These are phyloP conservation scores for Aspergillus nanangensis DNA, from an alignment of 495 filamentous ascomycete species.

Conservation along the genomic window DNA sequence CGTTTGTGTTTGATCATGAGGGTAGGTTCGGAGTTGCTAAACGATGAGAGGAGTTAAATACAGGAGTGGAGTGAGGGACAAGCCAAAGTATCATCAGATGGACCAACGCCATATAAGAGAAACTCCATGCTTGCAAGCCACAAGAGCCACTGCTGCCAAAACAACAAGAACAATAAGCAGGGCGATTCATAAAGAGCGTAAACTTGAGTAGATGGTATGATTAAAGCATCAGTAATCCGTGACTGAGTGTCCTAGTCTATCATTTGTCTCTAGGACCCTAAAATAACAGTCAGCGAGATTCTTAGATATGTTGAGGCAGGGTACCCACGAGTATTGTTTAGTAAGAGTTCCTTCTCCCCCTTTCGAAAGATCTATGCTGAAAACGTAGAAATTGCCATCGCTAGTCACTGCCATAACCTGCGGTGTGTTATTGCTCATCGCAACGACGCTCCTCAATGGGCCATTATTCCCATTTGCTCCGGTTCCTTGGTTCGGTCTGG, in stretches of 20 bases:
- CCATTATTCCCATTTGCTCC: slow-evolving; percentile 34
- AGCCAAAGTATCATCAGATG: too few relatives aligned
- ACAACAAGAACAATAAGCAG: too few relatives aligned
- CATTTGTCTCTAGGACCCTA: slow-evolving; percentile 50
- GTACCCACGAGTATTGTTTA: slow-evolving; percentile 83
- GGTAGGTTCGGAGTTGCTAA: too few relatives aligned
- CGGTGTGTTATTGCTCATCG: slow-evolving; percentile 87
- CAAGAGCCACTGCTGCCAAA: too few relatives aligned
- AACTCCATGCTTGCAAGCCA: too few relatives aligned
- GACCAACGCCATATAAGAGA: too few relatives aligned
- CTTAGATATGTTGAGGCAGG: too few relatives aligned
- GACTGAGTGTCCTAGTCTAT: slow-evolving; percentile 44
- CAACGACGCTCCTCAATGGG: slow-evolving; percentile 78
- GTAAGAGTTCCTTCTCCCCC: slow-evolving; percentile 90
- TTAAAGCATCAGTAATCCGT: slow-evolving; percentile 48
- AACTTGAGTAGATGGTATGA: too few relatives aligned
- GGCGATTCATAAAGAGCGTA: slow-evolving; percentile 8
- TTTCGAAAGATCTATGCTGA: slow-evolving; percentile 88
- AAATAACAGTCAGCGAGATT: slow-evolving; percentile 5
- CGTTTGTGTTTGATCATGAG: too few relatives aligned
- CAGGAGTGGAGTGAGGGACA: too few relatives aligned
- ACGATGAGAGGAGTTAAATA: too few relatives aligned
- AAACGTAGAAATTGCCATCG: slow-evolving; percentile 92
- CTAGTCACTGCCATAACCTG: slow-evolving; percentile 98
- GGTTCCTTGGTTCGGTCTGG: slow-evolving; percentile 47